These are phyloP conservation scores for Suillus spraguei DNA, from an alignment of 768 basidiomycete species.

Conservation along the genomic window DNA sequence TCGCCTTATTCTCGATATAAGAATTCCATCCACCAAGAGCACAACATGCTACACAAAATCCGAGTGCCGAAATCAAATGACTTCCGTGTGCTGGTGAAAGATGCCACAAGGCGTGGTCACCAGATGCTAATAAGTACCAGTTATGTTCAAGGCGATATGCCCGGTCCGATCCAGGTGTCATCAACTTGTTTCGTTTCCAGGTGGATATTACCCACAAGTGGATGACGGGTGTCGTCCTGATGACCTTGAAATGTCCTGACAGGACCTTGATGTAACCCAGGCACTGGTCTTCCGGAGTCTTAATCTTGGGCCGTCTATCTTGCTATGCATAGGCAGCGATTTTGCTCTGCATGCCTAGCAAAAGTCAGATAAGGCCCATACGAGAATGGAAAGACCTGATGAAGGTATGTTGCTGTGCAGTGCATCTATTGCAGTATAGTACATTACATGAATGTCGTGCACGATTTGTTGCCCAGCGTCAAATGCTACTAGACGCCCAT, in stretches of 20 bases:
- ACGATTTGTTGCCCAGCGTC: not conserved
- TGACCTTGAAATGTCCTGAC: not conserved
- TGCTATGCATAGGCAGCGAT: no score
- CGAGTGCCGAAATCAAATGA: slow-evolving; percentile 25
- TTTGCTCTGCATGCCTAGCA: not conserved
- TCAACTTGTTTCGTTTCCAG: not conserved
- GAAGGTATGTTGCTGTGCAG: no score
- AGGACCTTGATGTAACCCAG: not conserved
- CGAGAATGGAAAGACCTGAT: not conserved
- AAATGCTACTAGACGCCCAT: no score
- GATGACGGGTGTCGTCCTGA: not conserved
- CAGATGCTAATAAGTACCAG: slow-evolving; percentile 30
- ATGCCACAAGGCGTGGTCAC: slow-evolving; percentile 32
- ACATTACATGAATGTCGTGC: not conserved
- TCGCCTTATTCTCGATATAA: not conserved
- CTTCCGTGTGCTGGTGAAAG: slow-evolving; percentile 20
- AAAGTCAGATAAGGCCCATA: not conserved
- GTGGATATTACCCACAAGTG: not conserved
- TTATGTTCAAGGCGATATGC: not conserved
- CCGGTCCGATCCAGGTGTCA: not conserved
- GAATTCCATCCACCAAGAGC: slow-evolving; percentile 29
- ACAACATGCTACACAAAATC: slow-evolving; percentile 21
- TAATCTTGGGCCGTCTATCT: no score
- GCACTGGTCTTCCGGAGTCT: no score
- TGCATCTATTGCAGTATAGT: not conserved